Evolutionary conservation across 2,329 filamentous ascomycete species (phyloP), one percentile per base, ranked within the genome.

Genomic region (Allantophomopsis cytisporea): DNA sequence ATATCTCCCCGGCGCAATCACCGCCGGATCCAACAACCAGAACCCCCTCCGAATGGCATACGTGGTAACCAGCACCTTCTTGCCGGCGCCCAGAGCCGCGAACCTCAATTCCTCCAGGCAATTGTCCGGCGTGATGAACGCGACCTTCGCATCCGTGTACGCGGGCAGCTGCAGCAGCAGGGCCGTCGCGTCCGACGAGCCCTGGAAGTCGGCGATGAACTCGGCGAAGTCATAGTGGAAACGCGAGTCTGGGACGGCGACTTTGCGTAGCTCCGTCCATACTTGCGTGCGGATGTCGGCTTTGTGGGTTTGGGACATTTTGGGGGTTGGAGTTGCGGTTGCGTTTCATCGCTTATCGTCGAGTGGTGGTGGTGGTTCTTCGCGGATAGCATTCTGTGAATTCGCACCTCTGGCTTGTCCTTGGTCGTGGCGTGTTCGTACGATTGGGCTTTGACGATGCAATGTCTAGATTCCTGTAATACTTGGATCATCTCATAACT

Each of bases 221-320:
- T 49, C 47, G 10, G 55, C 49, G 43, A 60, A 61, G 47, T 60
- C 59, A 42, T 43, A 53, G 46, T 59, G 48, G 46, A 54, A 56
- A 41, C 60, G 58, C 31, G 60, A 58, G 43, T 62, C 60, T 13
- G 60, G 58, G 4, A 53, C 21, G 7, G 58, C 60, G 39, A 59
- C 44, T 34, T 49, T 48, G 14, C 32, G 14, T 13, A 34, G 32
- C 32, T 34, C 32, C 14, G 32, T 34, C 32, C 32, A 34, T 10
- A 34, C 32, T 34, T 18, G 14, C 32, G 32, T 15, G 16, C 32
- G 32, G 14, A 34, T 18, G 16, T 34, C 32, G 11, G 14, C 35
- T 21, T 30, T 37, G 35, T 21, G 35, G 23, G 23, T 28, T 28
- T 28, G 23, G 3, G 23, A 28, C 23, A 28, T 28, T 28, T 28